phyloP scores from a whole-genome alignment of 345 rosid genomes.

The Hevea brasiliensis region DNA sequence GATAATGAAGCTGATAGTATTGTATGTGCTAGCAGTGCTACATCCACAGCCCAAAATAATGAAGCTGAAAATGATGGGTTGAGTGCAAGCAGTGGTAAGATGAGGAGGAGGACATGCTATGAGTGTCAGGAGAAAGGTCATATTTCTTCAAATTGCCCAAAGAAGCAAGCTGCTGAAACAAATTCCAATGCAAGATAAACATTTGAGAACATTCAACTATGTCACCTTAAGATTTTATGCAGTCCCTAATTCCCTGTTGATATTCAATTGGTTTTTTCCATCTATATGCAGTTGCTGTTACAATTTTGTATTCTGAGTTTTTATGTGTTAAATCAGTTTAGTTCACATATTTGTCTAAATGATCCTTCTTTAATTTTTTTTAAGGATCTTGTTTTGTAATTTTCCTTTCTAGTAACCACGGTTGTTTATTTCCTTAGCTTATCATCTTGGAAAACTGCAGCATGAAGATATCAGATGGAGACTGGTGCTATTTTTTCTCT shows the following conservation, averaged over 20 bases:
- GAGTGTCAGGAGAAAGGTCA: constrained; percentile 83
- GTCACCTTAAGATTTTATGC: not conserved
- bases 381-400: not conserved
- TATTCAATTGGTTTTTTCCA: not conserved
- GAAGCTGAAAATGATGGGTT: constrained; percentile 17
- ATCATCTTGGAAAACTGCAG: not conserved
- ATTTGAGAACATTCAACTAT: not conserved
- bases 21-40: not conserved
- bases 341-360: not conserved
- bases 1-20: constrained; percentile 1
- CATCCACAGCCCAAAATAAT: constrained; percentile 7
- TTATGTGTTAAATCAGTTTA: not conserved
- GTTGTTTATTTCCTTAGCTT: not conserved
- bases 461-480: not conserved
- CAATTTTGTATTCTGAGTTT: constrained; percentile 1
- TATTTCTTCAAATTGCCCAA: constrained; percentile 74
- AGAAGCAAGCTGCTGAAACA: constrained; percentile 38
- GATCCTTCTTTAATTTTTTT: not conserved
- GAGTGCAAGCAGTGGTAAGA: constrained; percentile 49
- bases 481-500: not conserved
- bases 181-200: constrained; percentile 16
- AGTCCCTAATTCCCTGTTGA: not conserved
- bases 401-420: not conserved
- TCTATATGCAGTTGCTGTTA: not conserved
- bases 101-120: constrained; percentile 71